These are phyloP conservation scores for Pseudopithomyces chartarum DNA, from an alignment of 2,329 filamentous ascomycete species.

Conservation along the genomic window DNA sequence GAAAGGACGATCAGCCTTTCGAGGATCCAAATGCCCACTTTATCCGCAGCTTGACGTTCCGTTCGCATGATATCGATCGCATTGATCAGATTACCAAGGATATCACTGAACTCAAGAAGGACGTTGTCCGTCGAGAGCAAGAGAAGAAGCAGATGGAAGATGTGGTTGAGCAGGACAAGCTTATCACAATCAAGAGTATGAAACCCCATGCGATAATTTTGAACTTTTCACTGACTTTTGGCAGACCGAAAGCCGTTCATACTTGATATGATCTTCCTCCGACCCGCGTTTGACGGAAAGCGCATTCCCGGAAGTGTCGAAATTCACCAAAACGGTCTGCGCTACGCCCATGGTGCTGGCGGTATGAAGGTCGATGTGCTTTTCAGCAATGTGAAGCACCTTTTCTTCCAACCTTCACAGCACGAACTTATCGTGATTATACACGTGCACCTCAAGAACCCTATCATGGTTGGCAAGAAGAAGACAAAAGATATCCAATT, in stretches of 20 bases:
- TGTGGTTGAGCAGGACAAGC: constrained; percentile 97
- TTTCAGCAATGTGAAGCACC: constrained; percentile 97
- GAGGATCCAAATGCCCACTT: constrained; percentile 97
- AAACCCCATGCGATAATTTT: neutral
- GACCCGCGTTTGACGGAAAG: constrained; percentile 94
- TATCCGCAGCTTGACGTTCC: constrained; percentile 91
- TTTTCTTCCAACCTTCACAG: constrained; percentile 98
- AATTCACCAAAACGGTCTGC: constrained; percentile 98
- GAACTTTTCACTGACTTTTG: constrained; percentile 14
- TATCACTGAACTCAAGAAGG: constrained; percentile 95
- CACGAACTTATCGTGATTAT: constrained; percentile 98
- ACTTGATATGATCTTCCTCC: constrained; percentile 92
- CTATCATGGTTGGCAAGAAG: constrained; percentile 97
- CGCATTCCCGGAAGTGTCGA: constrained; percentile 94
- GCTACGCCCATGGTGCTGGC: constrained; percentile 81
- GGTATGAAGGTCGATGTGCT: constrained; percentile 86
- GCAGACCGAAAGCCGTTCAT: constrained; percentile 85
- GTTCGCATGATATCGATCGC: constrained; percentile 84
- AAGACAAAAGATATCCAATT: constrained; percentile 99
- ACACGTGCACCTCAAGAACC: constrained; percentile 96
- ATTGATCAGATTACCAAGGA: constrained; percentile 90
- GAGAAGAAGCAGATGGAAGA: constrained; percentile 99
- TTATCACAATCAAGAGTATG: constrained; percentile 89
- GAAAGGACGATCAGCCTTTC: constrained; percentile 97
- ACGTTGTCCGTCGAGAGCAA: constrained; percentile 87